Percentiles rank a stretch among this genome's conserved stretches.
Evolutionary conservation across 1,284 basidiomycete species (phyloP).

Genomic region (Coniophora puteana): DNA sequence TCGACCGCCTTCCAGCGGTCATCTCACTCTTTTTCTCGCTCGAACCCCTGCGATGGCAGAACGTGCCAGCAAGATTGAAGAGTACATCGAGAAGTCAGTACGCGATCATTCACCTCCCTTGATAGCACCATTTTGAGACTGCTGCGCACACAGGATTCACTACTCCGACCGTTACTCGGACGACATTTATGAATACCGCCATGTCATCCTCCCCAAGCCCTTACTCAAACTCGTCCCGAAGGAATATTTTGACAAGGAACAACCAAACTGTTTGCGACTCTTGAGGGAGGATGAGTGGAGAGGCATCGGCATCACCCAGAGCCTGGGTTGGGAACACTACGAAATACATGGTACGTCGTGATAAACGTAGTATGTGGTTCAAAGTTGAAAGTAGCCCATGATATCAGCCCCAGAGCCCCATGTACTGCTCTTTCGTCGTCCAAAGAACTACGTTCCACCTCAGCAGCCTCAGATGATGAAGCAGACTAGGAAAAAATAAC

Average conservation of each 20-base stretch:
- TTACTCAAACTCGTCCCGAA: constrained; percentile 88
- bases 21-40: constrained; percentile 11
- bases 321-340: constrained; percentile 96
- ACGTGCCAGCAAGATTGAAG: constrained; percentile 50
- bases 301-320: constrained; percentile 94
- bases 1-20: not conserved
- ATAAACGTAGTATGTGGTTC: not conserved
- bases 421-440: constrained; percentile 75
- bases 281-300: constrained; percentile 90
- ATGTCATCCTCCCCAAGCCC: constrained; percentile 89
- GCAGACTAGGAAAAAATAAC: constrained; percentile 36
- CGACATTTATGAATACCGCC: constrained; percentile 84
- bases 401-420: constrained; percentile 79
- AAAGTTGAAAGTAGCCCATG: constrained; percentile 9
- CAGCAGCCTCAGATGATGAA: constrained; percentile 32
- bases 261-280: constrained; percentile 82
- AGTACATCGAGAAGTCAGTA: constrained; percentile 65
- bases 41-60: too few species aligned
- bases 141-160: constrained; percentile 54
- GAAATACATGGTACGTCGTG: constrained; percentile 85
- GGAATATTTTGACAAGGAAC: constrained; percentile 75
- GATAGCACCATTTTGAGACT: constrained; percentile 12
- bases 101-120: constrained; percentile 7
- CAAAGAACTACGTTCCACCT: constrained; percentile 59
- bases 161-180: constrained; percentile 84